phyloP scores from a whole-genome alignment of 345 rosid genomes.

The Chamaenerion angustifolium region DNA sequence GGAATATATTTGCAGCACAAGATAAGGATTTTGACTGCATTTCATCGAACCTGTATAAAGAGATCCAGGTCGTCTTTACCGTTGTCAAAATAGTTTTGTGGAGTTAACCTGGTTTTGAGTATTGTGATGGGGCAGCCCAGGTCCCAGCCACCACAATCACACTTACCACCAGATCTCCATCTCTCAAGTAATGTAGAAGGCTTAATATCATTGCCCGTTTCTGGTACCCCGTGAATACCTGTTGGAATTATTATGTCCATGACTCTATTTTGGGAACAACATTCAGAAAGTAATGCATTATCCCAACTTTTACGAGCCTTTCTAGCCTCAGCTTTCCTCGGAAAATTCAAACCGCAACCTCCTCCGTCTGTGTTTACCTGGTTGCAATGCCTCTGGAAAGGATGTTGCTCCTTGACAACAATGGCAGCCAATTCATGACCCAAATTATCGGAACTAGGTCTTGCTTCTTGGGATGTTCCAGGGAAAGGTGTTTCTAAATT shows the following conservation, averaged over 20 bases:
- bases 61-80: slow-evolving; percentile 36
- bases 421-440: slow-evolving; percentile 67
- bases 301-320: slow-evolving; percentile 15
- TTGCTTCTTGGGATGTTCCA: slow-evolving; percentile 7
- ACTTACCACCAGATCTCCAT: slow-evolving; percentile 82
- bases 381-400: slow-evolving; percentile 17
- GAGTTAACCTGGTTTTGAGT: slow-evolving; percentile 28
- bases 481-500: slow-evolving; percentile 41
- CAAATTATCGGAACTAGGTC: too few species aligned
- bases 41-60: slow-evolving; percentile 35
- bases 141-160: slow-evolving; percentile 99
- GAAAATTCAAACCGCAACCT: slow-evolving; percentile 96
- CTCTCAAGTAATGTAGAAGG: slow-evolving; percentile 69
- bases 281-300: slow-evolving; percentile 13
- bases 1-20: too few species aligned
- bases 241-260: slow-evolving; percentile 69
- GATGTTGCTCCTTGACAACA: slow-evolving; percentile 34
- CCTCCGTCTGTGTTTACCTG: slow-evolving; percentile 25
- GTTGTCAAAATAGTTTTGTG: too few species aligned
- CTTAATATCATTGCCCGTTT: slow-evolving; percentile 33
- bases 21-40: not conserved
- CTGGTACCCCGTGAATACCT: slow-evolving; percentile 85
- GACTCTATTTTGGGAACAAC: slow-evolving; percentile 19
- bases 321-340: slow-evolving; percentile 26
- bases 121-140: slow-evolving; percentile 63